Evolutionary conservation across 2,329 filamentous ascomycete species (phyloP).

Genomic region (Elsinoe batatas): DNA sequence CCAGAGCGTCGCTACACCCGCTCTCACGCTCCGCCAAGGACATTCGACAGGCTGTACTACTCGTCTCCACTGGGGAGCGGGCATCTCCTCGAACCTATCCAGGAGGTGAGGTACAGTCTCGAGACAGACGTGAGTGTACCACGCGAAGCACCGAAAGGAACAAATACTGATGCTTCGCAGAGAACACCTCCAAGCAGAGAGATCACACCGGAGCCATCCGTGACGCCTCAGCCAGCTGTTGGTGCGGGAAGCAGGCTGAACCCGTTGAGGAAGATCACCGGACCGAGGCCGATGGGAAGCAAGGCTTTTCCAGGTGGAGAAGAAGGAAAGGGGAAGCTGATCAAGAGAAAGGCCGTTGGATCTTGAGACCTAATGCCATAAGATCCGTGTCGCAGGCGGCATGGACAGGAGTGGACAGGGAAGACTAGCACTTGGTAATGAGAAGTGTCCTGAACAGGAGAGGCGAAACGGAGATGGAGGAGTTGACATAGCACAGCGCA

Average conservation of each 20-base stretch:
- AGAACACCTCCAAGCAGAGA: conserved; percentile 11
- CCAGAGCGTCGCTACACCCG: neutral
- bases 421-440: too few species aligned
- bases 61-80: conserved; percentile 28
- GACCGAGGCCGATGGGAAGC: conserved; percentile 39
- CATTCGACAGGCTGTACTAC: conserved; percentile 21
- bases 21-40: conserved; percentile 1
- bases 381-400: neutral
- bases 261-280: conserved; percentile 35
- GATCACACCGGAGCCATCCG: conserved; percentile 23
- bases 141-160: neutral
- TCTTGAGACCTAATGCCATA: neutral
- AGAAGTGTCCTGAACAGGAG: too few species aligned
- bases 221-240: conserved; percentile 9
- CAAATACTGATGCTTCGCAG: neutral
- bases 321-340: neutral
- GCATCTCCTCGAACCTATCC: conserved; percentile 39
- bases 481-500: neutral
- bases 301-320: conserved; percentile 9
- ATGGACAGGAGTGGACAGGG: neutral
- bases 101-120: conserved; percentile 41
- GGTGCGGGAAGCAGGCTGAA: conserved; percentile 4
- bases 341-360: conserved; percentile 5
- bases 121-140: conserved; percentile 33
- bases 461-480: neutral